Evolutionary conservation across 495 filamentous ascomycete species (phyloP).

Genomic region (Hypoxylon fuscum): DNA sequence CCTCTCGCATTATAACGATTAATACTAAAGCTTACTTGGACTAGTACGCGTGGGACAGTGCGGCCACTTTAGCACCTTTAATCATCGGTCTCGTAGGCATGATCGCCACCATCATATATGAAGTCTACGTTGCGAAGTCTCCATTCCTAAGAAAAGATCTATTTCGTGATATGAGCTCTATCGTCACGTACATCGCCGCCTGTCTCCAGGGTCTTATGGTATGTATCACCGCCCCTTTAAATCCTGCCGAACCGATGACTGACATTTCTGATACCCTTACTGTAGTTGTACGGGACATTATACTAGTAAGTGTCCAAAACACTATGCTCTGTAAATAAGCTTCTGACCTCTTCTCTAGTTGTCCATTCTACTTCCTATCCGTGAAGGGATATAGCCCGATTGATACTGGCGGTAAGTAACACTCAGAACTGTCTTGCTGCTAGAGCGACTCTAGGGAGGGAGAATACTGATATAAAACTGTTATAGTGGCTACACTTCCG

Average conservation of each 20-base stretch:
- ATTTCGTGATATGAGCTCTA: constrained; percentile 51
- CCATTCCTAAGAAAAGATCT: constrained; percentile 64
- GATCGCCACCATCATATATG: constrained; percentile 47
- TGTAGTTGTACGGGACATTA: constrained; percentile 43
- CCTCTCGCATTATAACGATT: background rate
- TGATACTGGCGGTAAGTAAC: constrained; percentile 54
- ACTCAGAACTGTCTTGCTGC: background rate
- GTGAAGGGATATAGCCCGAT: constrained; percentile 64
- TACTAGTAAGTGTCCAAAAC: constrained; percentile 52
- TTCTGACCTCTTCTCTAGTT: constrained; percentile 62
- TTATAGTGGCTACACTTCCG: constrained; percentile 58
- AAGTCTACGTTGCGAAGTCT: constrained; percentile 53
- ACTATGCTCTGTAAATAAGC: constrained; percentile 20
- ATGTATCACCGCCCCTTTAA: constrained; percentile 39
- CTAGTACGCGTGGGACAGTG: constrained; percentile 58
- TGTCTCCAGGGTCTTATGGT: constrained; percentile 51
- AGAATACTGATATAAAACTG: too few species aligned
- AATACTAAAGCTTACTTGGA: background rate
- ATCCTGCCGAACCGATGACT: constrained; percentile 41
- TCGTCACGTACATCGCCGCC: constrained; percentile 46
- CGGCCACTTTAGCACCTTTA: constrained; percentile 57
- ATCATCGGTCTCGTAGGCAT: constrained; percentile 50
- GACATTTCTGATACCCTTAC: constrained; percentile 38
- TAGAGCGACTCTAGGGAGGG: too few species aligned
- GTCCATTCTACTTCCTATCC: constrained; percentile 71